Evolutionary conservation across 179 eudicot species (phyloP).

Genomic region (Sideroxylon spinosum): DNA sequence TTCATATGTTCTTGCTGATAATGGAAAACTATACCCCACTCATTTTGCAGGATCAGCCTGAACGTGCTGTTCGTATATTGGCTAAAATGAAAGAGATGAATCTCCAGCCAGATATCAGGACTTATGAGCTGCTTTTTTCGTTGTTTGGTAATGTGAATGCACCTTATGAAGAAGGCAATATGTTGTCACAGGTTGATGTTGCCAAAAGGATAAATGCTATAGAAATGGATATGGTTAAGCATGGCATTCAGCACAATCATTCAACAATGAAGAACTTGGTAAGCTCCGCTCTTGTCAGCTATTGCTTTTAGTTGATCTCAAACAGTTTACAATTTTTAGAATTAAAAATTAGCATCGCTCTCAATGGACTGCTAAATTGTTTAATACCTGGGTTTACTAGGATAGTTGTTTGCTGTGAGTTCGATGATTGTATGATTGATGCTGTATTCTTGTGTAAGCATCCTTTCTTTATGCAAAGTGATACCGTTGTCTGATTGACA

Average conservation of each 20-base stretch:
- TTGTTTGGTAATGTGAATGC: constrained; percentile 82
- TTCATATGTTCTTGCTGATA: not conserved
- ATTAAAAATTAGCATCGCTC: not conserved
- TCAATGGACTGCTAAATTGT: not conserved
- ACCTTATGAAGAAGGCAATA: constrained; percentile 76
- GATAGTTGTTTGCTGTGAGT: not conserved
- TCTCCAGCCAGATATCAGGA: constrained; percentile 50
- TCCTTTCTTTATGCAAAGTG: not conserved
- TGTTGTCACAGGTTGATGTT: constrained; percentile 56
- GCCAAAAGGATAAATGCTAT: constrained; percentile 65
- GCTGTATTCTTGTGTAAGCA: not conserved
- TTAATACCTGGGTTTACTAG: not conserved
- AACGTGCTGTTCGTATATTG: constrained; percentile 64
- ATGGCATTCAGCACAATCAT: constrained; percentile 69
- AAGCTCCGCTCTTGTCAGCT: constrained; percentile 16
- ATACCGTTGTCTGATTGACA: not conserved
- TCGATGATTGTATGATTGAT: constrained; percentile 1
- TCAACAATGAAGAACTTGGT: constrained; percentile 62
- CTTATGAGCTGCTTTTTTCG: constrained; percentile 73
- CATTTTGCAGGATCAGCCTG: constrained; percentile 77
- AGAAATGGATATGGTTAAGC: constrained; percentile 70
- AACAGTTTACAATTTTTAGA: not conserved
- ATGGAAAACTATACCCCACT: not conserved
- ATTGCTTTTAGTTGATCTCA: constrained; percentile 6
- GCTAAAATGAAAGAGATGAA: constrained; percentile 65